Conservation (phyloP, 306 rosid species). For the Pyrus betulifolia region DNA sequence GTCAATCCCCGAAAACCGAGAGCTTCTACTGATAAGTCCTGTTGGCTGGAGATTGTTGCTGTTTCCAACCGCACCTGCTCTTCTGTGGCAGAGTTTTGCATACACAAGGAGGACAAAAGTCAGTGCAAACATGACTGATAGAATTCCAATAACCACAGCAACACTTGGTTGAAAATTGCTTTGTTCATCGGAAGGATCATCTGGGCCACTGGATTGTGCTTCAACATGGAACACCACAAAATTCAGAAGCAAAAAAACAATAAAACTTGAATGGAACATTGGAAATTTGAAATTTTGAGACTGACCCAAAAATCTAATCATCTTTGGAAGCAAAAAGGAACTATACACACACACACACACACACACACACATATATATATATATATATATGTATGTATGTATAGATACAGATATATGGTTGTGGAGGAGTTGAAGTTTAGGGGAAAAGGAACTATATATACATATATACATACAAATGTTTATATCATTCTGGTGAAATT, state of each 20-base stretch:
- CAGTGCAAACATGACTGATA: slow-evolving; percentile 41
- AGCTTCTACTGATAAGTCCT: slow-evolving; percentile 38
- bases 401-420: neutral
- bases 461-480: too few relatives aligned
- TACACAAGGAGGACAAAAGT: slow-evolving; percentile 60
- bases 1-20: slow-evolving; percentile 73
- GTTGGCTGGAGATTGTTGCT: slow-evolving; percentile 13
- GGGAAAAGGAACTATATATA: neutral
- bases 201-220: slow-evolving; percentile 24
- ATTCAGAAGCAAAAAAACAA: slow-evolving; percentile 27
- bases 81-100: slow-evolving; percentile 47
- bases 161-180: slow-evolving; percentile 57
- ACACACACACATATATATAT: neutral
- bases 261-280: slow-evolving; percentile 29
- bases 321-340: slow-evolving; percentile 1
- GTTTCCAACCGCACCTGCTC: slow-evolving; percentile 6
- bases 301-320: neutral
- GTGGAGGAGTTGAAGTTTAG: slow-evolving; percentile 7
- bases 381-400: neutral
- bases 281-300: slow-evolving; percentile 1
- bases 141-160: slow-evolving; percentile 57
- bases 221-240: slow-evolving; percentile 28
- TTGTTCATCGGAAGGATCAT: slow-evolving; percentile 3
- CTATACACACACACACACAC: neutral
- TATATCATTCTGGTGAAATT: slow-evolving; percentile 7